A percentile compares a stretch with the other conserved stretches of the same genome.
Evolutionary conservation across 495 filamentous ascomycete species (phyloP).

Genomic region (Physcia stellaris): DNA sequence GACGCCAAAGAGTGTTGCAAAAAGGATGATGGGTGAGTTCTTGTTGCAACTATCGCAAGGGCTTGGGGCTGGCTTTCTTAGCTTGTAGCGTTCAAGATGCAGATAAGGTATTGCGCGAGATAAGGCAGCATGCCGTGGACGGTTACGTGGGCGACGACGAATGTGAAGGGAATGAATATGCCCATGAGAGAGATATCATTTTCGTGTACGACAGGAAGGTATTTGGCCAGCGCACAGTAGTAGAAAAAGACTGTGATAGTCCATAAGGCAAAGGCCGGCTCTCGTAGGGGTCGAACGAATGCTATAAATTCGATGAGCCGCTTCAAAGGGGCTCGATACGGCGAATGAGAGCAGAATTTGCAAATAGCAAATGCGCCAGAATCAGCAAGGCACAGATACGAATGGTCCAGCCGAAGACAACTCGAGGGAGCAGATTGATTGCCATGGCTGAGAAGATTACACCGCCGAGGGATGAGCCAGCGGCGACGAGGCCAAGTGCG

Average conservation of each 20-base stretch:
- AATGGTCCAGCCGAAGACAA: slow-evolving; percentile 38
- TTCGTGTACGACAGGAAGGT: no score
- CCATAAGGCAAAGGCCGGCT: slow-evolving; percentile 39
- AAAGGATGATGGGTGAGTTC: slow-evolving; percentile 40
- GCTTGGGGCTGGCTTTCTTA: slow-evolving; percentile 40
- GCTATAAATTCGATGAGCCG: slow-evolving; percentile 11
- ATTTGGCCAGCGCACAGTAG: no score
- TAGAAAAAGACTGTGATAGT: slow-evolving; percentile 30
- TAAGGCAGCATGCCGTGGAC: slow-evolving; percentile 22
- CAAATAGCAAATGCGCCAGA: slow-evolving; percentile 40
- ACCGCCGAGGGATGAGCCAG: slow-evolving; percentile 33
- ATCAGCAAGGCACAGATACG: slow-evolving; percentile 36
- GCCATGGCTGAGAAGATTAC: slow-evolving; percentile 41
- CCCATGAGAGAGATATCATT: no score
- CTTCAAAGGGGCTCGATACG: slow-evolving; percentile 36
- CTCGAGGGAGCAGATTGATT: slow-evolving; percentile 19
- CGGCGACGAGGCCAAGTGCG: slow-evolving; percentile 12
- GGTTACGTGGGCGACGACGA: slow-evolving; percentile 24
- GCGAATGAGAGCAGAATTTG: slow-evolving; percentile 43
- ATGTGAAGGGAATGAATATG: slow-evolving; percentile 36
- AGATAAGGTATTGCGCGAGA: slow-evolving; percentile 29
- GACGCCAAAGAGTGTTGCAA: slow-evolving; percentile 43
- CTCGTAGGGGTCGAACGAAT: slow-evolving; percentile 36
- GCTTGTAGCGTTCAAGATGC: slow-evolving; percentile 35
- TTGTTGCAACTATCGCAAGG: slow-evolving; percentile 38